Evolutionary conservation across 2,329 filamentous ascomycete genomes (phyloP), one percentile per base, ranked within the genome.

Genomic region (Pseudogymnoascus verrucosus): DNA sequence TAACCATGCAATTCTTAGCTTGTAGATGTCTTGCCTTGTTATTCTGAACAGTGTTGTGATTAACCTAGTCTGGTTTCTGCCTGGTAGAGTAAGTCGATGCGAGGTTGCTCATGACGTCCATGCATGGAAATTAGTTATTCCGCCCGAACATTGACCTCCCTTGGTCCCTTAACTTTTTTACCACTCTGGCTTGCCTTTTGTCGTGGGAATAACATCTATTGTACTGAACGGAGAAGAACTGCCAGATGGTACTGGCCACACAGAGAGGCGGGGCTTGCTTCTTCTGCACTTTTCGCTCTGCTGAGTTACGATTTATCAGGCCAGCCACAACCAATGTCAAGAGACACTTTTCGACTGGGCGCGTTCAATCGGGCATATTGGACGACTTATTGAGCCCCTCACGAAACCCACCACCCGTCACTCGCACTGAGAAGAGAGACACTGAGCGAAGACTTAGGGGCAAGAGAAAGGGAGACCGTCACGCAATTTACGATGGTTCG

Each of bases 221-320:
- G 47, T 31, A 12, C 51, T 11, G 28, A 36, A 57, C 28, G 51
- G 26, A 31, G n/a, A 34, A 57, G 51, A 57, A 57, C 26, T 57
- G 51, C 51, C 72, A 72, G 69, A 79, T 80, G 78, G 76, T 72
- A 72, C 67, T 71, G 73, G 75, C 76, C 70, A 69, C 69, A 63
- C 69, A 68, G 62, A 72, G 66, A 69, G 70, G 72, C 68, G 73
- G 71, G 59, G 70, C 70, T 70, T 79, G 78, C 73, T 72, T 78
- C 39, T 71, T 78, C 67, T 78, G 76, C 70, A 68, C 73, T 31
- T 75, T 78, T 65, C 74, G 72, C 67, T 67, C 71, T 40, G 65
- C 70, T 31, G 62, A 71, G 67, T 69, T 69, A 68, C 66, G 70
- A n/a, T 62, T 66, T 51, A 62, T 65, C 59, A 73, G 74, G 61